Conservation (phyloP, 192 early-diverging fungal genomes). For the Bifiguratus adelaidae region DNA sequence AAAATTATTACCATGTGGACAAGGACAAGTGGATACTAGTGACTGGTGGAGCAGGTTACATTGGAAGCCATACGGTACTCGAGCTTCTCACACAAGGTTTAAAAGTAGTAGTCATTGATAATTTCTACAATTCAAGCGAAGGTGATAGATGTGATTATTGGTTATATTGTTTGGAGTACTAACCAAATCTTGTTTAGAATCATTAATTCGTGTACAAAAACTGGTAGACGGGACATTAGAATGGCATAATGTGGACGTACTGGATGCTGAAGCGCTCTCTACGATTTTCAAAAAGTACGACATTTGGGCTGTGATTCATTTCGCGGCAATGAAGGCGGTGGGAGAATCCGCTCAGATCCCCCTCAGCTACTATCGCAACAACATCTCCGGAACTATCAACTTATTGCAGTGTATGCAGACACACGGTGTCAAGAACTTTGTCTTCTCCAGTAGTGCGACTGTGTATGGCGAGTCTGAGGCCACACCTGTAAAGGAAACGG, state of each 20-base stretch:
- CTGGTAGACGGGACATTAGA: constrained; percentile 46
- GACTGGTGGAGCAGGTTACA: constrained; percentile 79
- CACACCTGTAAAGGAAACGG: constrained; percentile 62
- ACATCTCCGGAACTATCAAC: constrained; percentile 79
- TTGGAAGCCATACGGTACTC: constrained; percentile 89
- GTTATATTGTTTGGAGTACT: neutral
- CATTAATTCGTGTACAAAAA: constrained; percentile 49
- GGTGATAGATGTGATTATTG: neutral
- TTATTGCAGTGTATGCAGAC: constrained; percentile 77
- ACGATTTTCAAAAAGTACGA: constrained; percentile 60
- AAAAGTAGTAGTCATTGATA: constrained; percentile 87
- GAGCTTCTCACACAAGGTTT: constrained; percentile 65
- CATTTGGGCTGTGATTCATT: constrained; percentile 70
- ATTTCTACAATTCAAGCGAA: constrained; percentile 64
- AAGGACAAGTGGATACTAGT: constrained; percentile 35
- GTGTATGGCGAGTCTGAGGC: constrained; percentile 75
- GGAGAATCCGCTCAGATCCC: constrained; percentile 73
- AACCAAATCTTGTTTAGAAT: constrained; percentile 29
- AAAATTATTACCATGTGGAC: too few species aligned
- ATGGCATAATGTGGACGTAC: constrained; percentile 74
- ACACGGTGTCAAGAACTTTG: constrained; percentile 75
- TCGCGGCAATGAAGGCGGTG: constrained; percentile 83
- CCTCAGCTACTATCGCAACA: constrained; percentile 89
- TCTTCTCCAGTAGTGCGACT: constrained; percentile 92
- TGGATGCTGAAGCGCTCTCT: constrained; percentile 51